Conservation (phyloP, 805 yeast species). For the Candida xiaguanensis region DNA sequence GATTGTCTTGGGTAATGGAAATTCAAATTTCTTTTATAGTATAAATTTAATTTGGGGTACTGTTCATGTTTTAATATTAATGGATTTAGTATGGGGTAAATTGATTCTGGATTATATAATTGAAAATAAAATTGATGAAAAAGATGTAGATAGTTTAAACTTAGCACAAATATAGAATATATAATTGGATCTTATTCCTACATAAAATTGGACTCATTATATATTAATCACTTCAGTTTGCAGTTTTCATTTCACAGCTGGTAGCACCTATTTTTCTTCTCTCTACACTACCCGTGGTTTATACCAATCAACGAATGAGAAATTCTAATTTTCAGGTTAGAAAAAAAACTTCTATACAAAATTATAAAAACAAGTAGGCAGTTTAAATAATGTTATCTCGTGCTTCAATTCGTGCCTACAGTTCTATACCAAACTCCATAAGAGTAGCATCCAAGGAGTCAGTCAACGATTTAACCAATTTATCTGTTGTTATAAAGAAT, state of each 20-base stretch:
- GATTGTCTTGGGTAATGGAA: conserved; percentile 93
- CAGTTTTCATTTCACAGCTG: no score
- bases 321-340: conserved; percentile 10
- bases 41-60: conserved; percentile 77
- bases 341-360: conserved; percentile 6
- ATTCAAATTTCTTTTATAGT: conserved; percentile 94
- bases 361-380: background rate
- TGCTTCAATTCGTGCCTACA: conserved; percentile 39
- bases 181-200: no score
- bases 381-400: conserved; percentile 34
- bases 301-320: conserved; percentile 16
- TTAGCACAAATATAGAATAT: conserved; percentile 15
- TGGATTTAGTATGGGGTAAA: conserved; percentile 82
- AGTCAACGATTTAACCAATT: conserved; percentile 52
- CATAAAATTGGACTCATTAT: no score
- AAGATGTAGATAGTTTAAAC: conserved; percentile 11
- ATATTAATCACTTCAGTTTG: no score
- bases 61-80: conserved; percentile 62
- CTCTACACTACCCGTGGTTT: no score
- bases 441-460: conserved; percentile 56
- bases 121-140: conserved; percentile 30
- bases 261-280: no score
- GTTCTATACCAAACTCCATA: conserved; percentile 38
- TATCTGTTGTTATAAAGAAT: conserved; percentile 73
- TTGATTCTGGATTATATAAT: conserved; percentile 59